These are phyloP conservation scores for Trametes maxima DNA, from an alignment of 768 basidiomycete genomes.

Conservation along the genomic window DNA sequence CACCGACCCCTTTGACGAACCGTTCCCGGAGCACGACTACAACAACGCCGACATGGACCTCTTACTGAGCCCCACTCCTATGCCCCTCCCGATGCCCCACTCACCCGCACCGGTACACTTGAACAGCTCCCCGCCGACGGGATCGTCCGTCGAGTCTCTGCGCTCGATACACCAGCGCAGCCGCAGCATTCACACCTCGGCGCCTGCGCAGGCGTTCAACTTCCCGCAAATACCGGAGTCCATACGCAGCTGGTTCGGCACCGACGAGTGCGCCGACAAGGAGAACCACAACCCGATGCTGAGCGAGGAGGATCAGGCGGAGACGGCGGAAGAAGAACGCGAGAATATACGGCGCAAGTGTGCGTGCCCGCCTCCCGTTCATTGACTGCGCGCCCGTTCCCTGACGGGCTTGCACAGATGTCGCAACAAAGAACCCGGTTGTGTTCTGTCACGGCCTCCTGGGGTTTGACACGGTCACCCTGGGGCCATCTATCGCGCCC, in stretches of 20 bases:
- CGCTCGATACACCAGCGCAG: slow-evolving; percentile 32
- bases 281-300: slow-evolving; percentile 28
- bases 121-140: slow-evolving; percentile 24
- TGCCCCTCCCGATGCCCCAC: slow-evolving; percentile 36
- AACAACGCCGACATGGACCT: slow-evolving; percentile 28
- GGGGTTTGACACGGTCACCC: slow-evolving; percentile 84
- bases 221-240: slow-evolving; percentile 25
- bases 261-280: slow-evolving; percentile 25
- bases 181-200: slow-evolving; percentile 30
- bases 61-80: slow-evolving; percentile 32
- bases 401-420: slow-evolving; percentile 48
- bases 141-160: slow-evolving; percentile 29
- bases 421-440: slow-evolving; percentile 78
- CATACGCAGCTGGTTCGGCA: slow-evolving; percentile 29
- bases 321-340: slow-evolving; percentile 22
- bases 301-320: slow-evolving; percentile 28
- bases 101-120: slow-evolving; percentile 31
- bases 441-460: slow-evolving; percentile 96
- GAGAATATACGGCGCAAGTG: slow-evolving; percentile 30
- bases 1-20: slow-evolving; percentile 30
- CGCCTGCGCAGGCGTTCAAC: slow-evolving; percentile 23
- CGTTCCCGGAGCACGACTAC: slow-evolving; percentile 23
- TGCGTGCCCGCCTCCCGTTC: slow-evolving; percentile 14
- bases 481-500: slow-evolving; percentile 75
- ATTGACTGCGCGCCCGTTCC: not conserved